phyloP scores from a whole-genome alignment of 192 early-diverging fungal species.

The Dissophora globulifera region DNA sequence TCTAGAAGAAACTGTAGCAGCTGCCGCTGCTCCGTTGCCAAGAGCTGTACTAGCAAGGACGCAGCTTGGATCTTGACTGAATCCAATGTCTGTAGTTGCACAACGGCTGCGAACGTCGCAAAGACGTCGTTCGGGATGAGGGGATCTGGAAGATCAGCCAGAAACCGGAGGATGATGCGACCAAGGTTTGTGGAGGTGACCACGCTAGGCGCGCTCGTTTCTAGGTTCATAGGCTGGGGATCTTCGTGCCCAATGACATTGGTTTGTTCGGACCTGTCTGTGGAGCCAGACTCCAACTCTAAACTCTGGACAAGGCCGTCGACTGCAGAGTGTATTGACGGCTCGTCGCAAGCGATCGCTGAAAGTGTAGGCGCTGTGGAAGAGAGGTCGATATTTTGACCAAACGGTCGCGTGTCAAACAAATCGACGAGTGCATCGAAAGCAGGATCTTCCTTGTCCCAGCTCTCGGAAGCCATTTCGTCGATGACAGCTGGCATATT shows the following conservation, averaged over 20 bases:
- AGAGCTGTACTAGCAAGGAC: conserved; percentile 7
- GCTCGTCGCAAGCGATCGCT: too few species aligned
- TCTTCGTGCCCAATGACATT: not conserved
- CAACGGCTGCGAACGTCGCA: conserved; percentile 7
- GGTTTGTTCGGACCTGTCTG: not conserved
- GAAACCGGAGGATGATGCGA: conserved; percentile 22
- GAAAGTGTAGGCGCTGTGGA: too few species aligned
- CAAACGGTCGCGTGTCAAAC: conserved; percentile 23
- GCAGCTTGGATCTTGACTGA: conserved; percentile 13
- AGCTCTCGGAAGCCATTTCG: not conserved
- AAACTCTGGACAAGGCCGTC: not conserved
- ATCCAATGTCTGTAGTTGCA: conserved; percentile 15
- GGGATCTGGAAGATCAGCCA: conserved; percentile 15
- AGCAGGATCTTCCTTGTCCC: conserved; percentile 4
- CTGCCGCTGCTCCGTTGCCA: conserved; percentile 7
- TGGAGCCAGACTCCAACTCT: not conserved
- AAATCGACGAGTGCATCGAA: conserved; percentile 9
- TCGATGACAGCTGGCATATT: not conserved
- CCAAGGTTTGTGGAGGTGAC: conserved; percentile 12
- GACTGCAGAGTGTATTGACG: not conserved
- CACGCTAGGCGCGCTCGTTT: not conserved
- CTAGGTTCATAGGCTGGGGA: not conserved
- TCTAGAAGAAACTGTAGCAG: conserved; percentile 26
- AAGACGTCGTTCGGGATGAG: conserved; percentile 20
- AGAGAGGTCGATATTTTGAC: conserved; percentile 8